phyloP scores from a whole-genome alignment of 805 yeast genomes.

The Candida insectorum region DNA sequence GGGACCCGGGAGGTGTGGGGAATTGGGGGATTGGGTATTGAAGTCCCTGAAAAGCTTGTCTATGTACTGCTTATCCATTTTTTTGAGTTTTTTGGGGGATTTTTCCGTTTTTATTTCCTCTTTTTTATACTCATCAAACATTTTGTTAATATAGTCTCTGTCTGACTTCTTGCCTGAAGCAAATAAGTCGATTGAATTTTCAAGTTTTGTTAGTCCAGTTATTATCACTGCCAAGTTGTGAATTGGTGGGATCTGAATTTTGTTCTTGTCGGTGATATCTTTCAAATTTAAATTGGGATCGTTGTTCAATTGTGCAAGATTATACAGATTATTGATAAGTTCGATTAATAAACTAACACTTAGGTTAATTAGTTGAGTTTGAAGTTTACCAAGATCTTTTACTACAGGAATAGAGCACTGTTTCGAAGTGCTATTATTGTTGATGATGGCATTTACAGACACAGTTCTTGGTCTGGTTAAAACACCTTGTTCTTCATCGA shows the following conservation, averaged over 20 bases:
- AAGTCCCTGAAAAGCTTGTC: slow-evolving; percentile 23
- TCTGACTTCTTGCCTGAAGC: slow-evolving; percentile 1
- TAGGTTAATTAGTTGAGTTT: slow-evolving; percentile 20
- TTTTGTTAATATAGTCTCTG: slow-evolving; percentile 8
- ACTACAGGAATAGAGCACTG: slow-evolving; percentile 39
- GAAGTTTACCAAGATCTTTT: slow-evolving; percentile 34
- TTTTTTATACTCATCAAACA: slow-evolving; percentile 13
- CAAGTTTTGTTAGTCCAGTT: slow-evolving; percentile 34
- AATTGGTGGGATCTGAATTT: slow-evolving; percentile 38
- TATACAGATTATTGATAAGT: slow-evolving; percentile 23
- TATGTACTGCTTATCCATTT: slow-evolving; percentile 23
- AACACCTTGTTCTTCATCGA: slow-evolving; percentile 57
- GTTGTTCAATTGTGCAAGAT: slow-evolving; percentile 20
- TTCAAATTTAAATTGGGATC: slow-evolving; percentile 14
- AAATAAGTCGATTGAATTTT: slow-evolving; percentile 8
- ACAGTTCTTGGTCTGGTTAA: slow-evolving; percentile 52
- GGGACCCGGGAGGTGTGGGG: too few relatives aligned
- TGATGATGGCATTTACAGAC: slow-evolving; percentile 31
- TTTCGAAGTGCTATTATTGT: slow-evolving; percentile 23
- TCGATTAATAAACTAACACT: slow-evolving; percentile 43
- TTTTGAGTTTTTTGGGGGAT: slow-evolving; percentile 4
- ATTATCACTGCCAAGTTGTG: slow-evolving; percentile 49
- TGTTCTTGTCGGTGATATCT: slow-evolving; percentile 11
- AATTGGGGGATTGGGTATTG: not conserved
- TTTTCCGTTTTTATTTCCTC: not conserved